Percentiles rank a stretch among this genome's conserved stretches.
Conservation (phyloP, 495 filamentous ascomycete genomes). For the Arthonia radiata region DNA sequence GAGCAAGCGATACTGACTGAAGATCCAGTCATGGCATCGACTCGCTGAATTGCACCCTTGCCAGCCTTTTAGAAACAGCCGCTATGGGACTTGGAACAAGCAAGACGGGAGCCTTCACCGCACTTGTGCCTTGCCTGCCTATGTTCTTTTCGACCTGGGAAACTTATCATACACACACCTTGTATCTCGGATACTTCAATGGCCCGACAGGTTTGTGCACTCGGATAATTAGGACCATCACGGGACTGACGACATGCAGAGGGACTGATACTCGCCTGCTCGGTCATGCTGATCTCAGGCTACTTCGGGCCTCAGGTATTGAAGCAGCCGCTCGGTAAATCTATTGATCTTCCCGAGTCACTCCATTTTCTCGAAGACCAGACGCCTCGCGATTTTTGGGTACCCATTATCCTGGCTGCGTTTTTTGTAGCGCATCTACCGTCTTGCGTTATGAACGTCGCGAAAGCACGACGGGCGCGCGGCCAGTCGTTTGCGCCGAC, state of each 20-base stretch:
- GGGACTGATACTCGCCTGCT: constrained; percentile 69
- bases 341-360: constrained; percentile 25
- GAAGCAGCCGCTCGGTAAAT: constrained; percentile 41
- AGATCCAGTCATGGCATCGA: constrained; percentile 65
- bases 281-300: constrained; percentile 64
- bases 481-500: constrained; percentile 58
- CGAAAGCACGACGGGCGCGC: constrained; percentile 42
- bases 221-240: not conserved
- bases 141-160: constrained; percentile 99
- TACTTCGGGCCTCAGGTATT: constrained; percentile 75
- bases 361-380: constrained; percentile 31
- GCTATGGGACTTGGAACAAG: constrained; percentile 74
- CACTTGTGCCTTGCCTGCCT: constrained; percentile 67
- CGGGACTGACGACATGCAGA: constrained; percentile 20
- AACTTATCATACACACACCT: constrained; percentile 92
- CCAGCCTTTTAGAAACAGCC: constrained; percentile 64
- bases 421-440: constrained; percentile 70
- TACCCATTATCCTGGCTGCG: constrained; percentile 41
- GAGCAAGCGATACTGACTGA: constrained; percentile 12
- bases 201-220: constrained; percentile 42
- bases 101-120: constrained; percentile 68
- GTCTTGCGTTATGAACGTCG: constrained; percentile 53
- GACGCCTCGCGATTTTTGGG: constrained; percentile 69
- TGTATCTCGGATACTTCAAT: constrained; percentile 93
- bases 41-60: constrained; percentile 87